Evolutionary conservation across 768 basidiomycete genomes (phyloP), one percentile per base, ranked within the genome.

Genomic region (Dictyophora rubrovolvata): DNA sequence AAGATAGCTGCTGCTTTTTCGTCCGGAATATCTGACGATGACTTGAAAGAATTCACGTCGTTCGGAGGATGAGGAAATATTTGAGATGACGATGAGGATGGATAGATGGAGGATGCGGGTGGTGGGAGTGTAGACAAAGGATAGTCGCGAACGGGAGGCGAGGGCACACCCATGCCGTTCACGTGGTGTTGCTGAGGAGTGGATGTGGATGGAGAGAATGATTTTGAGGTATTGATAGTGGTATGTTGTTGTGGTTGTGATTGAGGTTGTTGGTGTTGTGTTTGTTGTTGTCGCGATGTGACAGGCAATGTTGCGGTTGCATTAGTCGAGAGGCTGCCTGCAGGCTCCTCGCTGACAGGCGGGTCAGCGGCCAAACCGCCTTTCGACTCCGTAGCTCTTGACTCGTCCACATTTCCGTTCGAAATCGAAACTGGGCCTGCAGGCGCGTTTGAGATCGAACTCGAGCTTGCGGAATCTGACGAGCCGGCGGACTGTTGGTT

Each of bases 1-100:
- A 90, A 69, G 48, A 89, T 76, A 10, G 78, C 70, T 37, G 75
- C 72, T 37, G 83, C 83, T 70, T 85, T 88, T 34, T 79, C 67
- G 60, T 78, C 69, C 3, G 63, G 61, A 0, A 53, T 50, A 14
- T 67, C 56, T 22, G 63, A 35, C 23, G 63, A 63, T 69, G 37
- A 62, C 58, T 61, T 62, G 65, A 22, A 70, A 69, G 35, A 48
- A 49, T 59, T 23, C 35, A 23, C 35, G 20, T 22, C 22, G 20
- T n/a, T 18, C 18, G 17, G 17, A 17, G 33, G 28, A 34, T 59
- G 47, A 55, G 52, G 57, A 55, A 23, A 60, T 20, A 61, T 53
- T 21, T 70, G 67, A 22, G 71, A 68, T 18, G 65, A 58, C 52
- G 60, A 63, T 10, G 67, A 54, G 3, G 63, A 59, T 47, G 60